A percentile compares a stretch with the other conserved stretches of the same genome.
Evolutionary conservation across 192 early-diverging fungal genomes (phyloP).

Genomic region (Gamsiella multidivaricata): DNA sequence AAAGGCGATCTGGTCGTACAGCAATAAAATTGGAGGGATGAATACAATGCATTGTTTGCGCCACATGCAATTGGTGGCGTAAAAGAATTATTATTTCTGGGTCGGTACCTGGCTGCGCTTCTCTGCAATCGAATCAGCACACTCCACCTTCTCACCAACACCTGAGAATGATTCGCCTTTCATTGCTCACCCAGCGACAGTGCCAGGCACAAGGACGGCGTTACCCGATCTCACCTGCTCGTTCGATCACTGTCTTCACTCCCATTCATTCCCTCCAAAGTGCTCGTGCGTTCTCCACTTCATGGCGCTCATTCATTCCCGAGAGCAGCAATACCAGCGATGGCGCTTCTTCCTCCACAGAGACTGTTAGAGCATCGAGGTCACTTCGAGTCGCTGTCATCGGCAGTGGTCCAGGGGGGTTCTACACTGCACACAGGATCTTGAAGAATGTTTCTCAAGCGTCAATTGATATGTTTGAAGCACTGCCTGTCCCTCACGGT

Average conservation of each 20-base stretch:
- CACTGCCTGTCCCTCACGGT: conserved; percentile 87
- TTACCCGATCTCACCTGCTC: neutral
- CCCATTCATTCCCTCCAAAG: neutral
- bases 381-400: conserved; percentile 72
- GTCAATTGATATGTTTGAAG: conserved; percentile 86
- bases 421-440: conserved; percentile 88
- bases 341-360: neutral
- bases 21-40: no score
- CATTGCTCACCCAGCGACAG: conserved; percentile 25
- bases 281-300: conserved; percentile 27
- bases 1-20: no score
- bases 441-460: conserved; percentile 68
- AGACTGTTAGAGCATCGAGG: neutral
- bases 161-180: conserved; percentile 24
- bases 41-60: no score
- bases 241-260: conserved; percentile 7
- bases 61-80: no score
- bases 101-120: neutral
- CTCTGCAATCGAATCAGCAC: neutral
- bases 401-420: conserved; percentile 88
- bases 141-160: conserved; percentile 1
- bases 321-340: neutral
- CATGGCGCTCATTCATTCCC: neutral
- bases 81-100: no score
- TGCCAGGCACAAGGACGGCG: neutral